Evolutionary conservation across 2,329 filamentous ascomycete genomes (phyloP), one percentile per base, ranked within the genome.

Genomic region (Coniochaeta prunicola): DNA sequence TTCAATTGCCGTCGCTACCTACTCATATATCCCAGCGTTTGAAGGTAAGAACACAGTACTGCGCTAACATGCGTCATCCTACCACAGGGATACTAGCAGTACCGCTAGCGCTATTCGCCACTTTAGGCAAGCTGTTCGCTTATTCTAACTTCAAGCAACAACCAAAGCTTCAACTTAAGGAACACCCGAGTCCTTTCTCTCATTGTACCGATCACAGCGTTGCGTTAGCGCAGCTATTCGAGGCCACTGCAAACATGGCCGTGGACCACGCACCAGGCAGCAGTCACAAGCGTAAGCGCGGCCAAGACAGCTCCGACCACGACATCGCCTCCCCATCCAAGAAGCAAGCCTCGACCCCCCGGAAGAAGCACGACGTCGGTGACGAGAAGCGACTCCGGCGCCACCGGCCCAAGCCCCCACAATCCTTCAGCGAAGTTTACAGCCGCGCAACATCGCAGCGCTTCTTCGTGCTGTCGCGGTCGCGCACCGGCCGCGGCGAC

Each of bases 401-500:
- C 58, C 74, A 61, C 60, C 66, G 64, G n/a, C 21, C 62, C 24
- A 40, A 64, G 13, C 55, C 66, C 13, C 66, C 66, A 1, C 34
- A 63, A 53, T 57, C 62, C 31, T 68, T 68, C 50, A 19, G 42
- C 30, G 65, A 65, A 10, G 48, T 66, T 56, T 62, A 65, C 60
- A 13, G 48, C 15, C 65, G 65, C 53, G 66, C 66, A 21, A 62
- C 60, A 5, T 66, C 63, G 34, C 63, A 68, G 36, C 62, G 75
- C 70, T 77, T 82, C 67, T 82, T 74, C 61, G 74, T 82, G 31
- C 71, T 82, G 12, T 69, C 67, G 0, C 74, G 79, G 17, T 67
- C 64, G 2, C 71, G 73, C 9, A 38, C 63, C 30, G 75, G 75
- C 19, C 72, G 69, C 0, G 58, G 62, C 1, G 61, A 71, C 1